A percentile compares a stretch with the other conserved stretches of the same genome.
Evolutionary conservation across 2,329 filamentous ascomycete species (phyloP).

Genomic region (Hypomyces perniciosus): DNA sequence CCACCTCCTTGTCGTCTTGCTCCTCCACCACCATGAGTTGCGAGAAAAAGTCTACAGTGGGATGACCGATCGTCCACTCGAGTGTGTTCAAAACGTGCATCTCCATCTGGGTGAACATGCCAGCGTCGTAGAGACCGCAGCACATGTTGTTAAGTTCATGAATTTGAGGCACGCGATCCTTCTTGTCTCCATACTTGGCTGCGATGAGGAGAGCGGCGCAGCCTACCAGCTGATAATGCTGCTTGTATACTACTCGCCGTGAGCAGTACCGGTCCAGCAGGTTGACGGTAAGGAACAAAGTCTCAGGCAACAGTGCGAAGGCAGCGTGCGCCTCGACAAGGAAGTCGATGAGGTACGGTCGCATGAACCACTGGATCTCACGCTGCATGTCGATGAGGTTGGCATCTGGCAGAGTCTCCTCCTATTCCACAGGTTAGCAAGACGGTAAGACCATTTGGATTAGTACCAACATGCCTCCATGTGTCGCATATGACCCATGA

Average conservation of each 20-base stretch:
- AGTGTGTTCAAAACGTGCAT: conserved; percentile 98
- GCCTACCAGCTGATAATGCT: conserved; percentile 96
- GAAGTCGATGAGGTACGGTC: conserved; percentile 96
- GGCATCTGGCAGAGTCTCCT: conserved; percentile 88
- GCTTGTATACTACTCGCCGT: conserved; percentile 95
- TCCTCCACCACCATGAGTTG: conserved; percentile 82
- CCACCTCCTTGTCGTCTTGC: conserved; percentile 72
- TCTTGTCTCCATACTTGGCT: conserved; percentile 97
- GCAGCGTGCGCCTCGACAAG: conserved; percentile 94
- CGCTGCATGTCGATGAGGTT: conserved; percentile 98
- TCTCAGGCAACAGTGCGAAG: conserved; percentile 89
- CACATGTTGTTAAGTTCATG: conserved; percentile 98
- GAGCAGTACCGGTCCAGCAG: conserved; percentile 97
- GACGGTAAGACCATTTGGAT: not conserved
- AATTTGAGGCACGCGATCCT: conserved; percentile 96
- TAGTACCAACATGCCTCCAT: conserved; percentile 65
- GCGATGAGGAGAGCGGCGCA: conserved; percentile 94
- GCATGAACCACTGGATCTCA: conserved; percentile 99
- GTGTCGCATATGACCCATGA: conserved; percentile 86
- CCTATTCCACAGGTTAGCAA: conserved; percentile 35
- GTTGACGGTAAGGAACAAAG: conserved; percentile 92
- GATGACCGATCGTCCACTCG: conserved; percentile 93
- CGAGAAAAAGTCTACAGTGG: conserved; percentile 90
- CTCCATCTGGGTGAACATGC: conserved; percentile 99
- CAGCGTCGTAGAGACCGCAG: conserved; percentile 94